Conservation (phyloP, 495 filamentous ascomycete species). For the Penicillium pulvis region DNA sequence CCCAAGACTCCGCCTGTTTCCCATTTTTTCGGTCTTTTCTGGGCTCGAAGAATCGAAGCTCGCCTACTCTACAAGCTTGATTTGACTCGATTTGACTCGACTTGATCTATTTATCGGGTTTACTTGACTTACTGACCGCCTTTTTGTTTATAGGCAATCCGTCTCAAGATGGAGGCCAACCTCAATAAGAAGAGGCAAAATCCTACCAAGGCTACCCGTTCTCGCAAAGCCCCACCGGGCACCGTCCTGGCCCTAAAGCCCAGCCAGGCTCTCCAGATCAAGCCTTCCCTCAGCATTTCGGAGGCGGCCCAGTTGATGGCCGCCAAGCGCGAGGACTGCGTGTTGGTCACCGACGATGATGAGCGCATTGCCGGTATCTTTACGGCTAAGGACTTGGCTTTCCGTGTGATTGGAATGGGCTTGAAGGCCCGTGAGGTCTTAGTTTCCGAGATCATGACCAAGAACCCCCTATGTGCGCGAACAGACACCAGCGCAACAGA, state of each 20-base stretch:
- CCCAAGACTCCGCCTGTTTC: neutral
- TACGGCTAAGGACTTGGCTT: constrained; percentile 97
- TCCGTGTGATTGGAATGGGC: constrained; percentile 92
- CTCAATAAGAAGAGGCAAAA: constrained; percentile 95
- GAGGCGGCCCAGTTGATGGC: constrained; percentile 99
- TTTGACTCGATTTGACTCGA: neutral
- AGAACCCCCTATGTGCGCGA: constrained; percentile 95
- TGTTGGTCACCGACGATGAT: constrained; percentile 98
- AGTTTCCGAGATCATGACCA: constrained; percentile 99
- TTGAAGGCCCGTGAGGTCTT: constrained; percentile 86
- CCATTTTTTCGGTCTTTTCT: constrained; percentile 13
- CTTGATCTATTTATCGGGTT: constrained; percentile 6
- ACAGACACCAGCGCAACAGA: constrained; percentile 98
- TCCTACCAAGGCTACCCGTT: constrained; percentile 72
- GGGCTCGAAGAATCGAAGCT: neutral
- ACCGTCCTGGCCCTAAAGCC: constrained; percentile 94
- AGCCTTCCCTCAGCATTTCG: constrained; percentile 89
- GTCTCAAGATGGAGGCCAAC: constrained; percentile 93
- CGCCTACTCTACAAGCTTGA: neutral
- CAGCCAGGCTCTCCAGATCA: constrained; percentile 95
- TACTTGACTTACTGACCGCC: constrained; percentile 4
- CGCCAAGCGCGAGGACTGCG: constrained; percentile 97
- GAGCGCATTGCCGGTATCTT: constrained; percentile 98
- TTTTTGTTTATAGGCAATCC: constrained; percentile 71
- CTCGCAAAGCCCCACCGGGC: constrained; percentile 91